Evolutionary conservation across 768 basidiomycete species (phyloP).

Genomic region (Albatrellus ellisii): DNA sequence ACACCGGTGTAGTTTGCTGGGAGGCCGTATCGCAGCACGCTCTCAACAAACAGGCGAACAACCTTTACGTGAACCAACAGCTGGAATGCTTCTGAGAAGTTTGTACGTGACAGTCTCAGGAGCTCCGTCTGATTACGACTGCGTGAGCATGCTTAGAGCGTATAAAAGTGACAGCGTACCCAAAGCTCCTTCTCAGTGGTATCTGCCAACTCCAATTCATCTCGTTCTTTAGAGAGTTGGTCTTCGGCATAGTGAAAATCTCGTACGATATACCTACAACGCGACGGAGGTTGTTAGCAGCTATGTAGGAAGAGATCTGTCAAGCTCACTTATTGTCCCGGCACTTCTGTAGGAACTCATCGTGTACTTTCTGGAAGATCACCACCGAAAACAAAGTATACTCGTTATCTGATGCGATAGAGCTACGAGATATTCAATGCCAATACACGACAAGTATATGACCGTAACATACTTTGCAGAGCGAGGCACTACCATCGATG

Average conservation of each 20-base stretch:
- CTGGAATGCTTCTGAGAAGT: slow-evolving; percentile 96
- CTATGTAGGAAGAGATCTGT: not conserved
- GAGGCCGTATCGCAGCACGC: slow-evolving; percentile 88
- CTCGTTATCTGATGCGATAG: slow-evolving; percentile 77
- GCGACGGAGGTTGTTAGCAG: slow-evolving; percentile 7
- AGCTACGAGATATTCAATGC: slow-evolving; percentile 26
- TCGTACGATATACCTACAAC: slow-evolving; percentile 81
- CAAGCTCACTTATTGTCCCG: slow-evolving; percentile 81
- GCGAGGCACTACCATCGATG: slow-evolving; percentile 86
- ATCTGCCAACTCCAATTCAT: slow-evolving; percentile 70
- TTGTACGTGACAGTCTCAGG: slow-evolving; percentile 78
- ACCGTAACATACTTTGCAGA: slow-evolving; percentile 59
- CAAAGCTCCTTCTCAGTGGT: slow-evolving; percentile 92
- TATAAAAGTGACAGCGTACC: slow-evolving; percentile 37
- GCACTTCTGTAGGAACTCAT: slow-evolving; percentile 88
- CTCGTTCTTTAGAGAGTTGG: slow-evolving; percentile 62
- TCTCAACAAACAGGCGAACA: slow-evolving; percentile 85
- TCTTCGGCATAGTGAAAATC: slow-evolving; percentile 88
- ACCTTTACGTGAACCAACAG: slow-evolving; percentile 89
- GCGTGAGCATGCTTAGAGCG: slow-evolving; percentile 2
- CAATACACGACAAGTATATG: not conserved
- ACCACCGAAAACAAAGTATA: slow-evolving; percentile 78
- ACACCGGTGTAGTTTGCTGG: slow-evolving; percentile 85
- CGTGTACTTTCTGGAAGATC: slow-evolving; percentile 81
- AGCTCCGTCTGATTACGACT: slow-evolving; percentile 62